A percentile compares a stretch with the other conserved stretches of the same genome.
Evolutionary conservation across 2,329 filamentous ascomycete genomes (phyloP).

Genomic region (Pseudocercospora pini-densiflorae): DNA sequence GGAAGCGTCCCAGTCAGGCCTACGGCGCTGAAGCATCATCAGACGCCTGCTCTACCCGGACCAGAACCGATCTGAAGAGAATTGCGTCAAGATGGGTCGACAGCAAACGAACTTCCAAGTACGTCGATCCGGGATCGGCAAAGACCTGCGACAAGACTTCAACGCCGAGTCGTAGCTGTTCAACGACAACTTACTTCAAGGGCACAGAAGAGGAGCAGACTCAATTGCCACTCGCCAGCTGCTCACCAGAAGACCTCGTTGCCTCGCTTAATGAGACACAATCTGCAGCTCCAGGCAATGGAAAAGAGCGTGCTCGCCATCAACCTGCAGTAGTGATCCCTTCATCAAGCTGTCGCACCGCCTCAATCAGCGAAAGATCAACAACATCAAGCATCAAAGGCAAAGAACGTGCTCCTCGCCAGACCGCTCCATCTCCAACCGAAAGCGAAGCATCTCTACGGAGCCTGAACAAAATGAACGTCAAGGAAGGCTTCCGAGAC

Average conservation of each 20-base stretch:
- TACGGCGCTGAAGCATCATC: not conserved
- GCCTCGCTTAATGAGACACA: not conserved
- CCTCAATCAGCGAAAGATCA: not conserved
- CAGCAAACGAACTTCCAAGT: not conserved
- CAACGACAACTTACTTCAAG: not conserved
- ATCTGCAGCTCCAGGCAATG: not conserved
- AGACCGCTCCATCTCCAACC: not conserved
- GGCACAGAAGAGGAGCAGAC: not conserved
- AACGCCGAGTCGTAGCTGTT: not conserved
- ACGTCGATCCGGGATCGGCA: not conserved
- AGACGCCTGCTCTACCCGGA: not conserved
- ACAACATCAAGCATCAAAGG: constrained; percentile 1
- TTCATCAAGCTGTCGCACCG: not conserved
- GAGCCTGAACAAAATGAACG: not conserved
- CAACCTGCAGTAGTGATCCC: not conserved
- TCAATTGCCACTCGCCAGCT: not conserved
- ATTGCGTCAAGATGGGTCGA: constrained; percentile 5
- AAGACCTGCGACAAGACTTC: not conserved
- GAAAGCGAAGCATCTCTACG: constrained; percentile 1
- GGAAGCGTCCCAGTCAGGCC: not conserved
- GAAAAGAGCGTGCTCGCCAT: not conserved
- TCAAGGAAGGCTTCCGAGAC: constrained; percentile 8
- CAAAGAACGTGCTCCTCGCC: not conserved
- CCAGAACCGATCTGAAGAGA: not conserved
- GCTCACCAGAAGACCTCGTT: not conserved